Evolutionary conservation across 371 early-diverging fungal species (phyloP).

Genomic region (Funneliformis caledonium): DNA sequence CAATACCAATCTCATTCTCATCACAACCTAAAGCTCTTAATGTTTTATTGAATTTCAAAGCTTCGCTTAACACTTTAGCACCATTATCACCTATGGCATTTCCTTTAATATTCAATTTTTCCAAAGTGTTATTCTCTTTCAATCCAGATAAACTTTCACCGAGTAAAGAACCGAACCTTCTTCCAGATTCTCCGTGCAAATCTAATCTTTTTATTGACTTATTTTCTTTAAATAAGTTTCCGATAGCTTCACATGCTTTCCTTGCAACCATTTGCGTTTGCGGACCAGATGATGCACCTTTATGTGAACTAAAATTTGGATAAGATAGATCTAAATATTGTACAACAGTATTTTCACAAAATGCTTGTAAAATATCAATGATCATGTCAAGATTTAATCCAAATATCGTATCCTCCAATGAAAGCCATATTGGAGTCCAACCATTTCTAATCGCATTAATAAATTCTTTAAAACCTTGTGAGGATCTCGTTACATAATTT

Average conservation of each 20-base stretch:
- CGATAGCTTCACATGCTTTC: slow-evolving; percentile 19
- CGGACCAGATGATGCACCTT: too few species aligned
- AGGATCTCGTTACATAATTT: not conserved
- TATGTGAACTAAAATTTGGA: not conserved
- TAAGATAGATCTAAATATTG: slow-evolving; percentile 23
- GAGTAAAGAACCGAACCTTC: slow-evolving; percentile 10
- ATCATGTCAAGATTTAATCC: slow-evolving; percentile 3
- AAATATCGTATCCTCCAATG: not conserved
- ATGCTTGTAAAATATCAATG: not conserved
- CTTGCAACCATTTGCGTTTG: not conserved
- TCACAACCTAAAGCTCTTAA: slow-evolving; percentile 14
- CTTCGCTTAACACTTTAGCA: slow-evolving; percentile 9
- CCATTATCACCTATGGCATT: slow-evolving; percentile 23
- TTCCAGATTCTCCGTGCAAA: not conserved
- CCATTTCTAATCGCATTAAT: slow-evolving; percentile 1
- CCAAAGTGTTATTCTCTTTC: not conserved
- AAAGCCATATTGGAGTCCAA: slow-evolving; percentile 33
- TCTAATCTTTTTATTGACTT: not conserved
- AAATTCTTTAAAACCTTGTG: slow-evolving; percentile 5
- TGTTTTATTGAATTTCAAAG: not conserved
- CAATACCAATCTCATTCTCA: slow-evolving; percentile 37
- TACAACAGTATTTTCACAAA: slow-evolving; percentile 17
- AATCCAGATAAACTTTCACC: not conserved
- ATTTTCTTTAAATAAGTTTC: slow-evolving; percentile 17
- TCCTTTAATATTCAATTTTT: slow-evolving; percentile 27